Base-by-base conservation (phyloP, 2,329 filamentous ascomycete species). In the Verticillium longisporum region DNA sequence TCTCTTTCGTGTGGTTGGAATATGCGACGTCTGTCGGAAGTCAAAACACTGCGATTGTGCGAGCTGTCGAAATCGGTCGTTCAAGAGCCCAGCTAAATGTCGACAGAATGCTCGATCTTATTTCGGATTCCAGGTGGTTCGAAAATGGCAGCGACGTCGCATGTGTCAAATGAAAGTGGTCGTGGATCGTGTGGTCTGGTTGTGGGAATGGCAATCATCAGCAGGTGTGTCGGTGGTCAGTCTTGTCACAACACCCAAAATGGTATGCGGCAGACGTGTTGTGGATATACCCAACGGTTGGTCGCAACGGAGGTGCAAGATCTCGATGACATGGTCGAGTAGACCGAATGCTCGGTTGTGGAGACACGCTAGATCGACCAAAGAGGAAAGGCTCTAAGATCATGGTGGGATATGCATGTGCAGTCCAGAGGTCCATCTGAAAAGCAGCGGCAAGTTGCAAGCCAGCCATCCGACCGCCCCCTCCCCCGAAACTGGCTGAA, bases 301-400 rank as follows among this genome's bases (percentile, higher is more conserved):
- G 55, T 57, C 58, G 60, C 57, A 56, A 41, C 32, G 57, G 56
- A 57, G 53, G 61, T 56, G 58, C 59, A 41, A 61, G 61, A 65
- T 65, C 63, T 65, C 63, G 63, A 65, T 65, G 63, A 65, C 63
- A 65, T 61, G 57, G 58, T 55, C 34, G 58, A 63, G 41, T 56
- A 65, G 63, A 62, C 63, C 63, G 62, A 65, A 60, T 61, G 61
- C 57, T 56, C 38, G 59, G 62, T 61, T 65, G 63, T 65, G 63
- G 63, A 61, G 45, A 62, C 62, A 62, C 45, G 64, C 60, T 57
- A 62, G 60, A 62, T 61, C 60, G 61, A 38, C 62, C 61, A 64
- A 32, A 59, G 62, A 61, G 60, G 61, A 59, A 57, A 59, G 62
- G 61, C 58, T 59, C 58, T 58, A 58, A 64, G 61, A 64, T 60